phyloP scores from a whole-genome alignment of 2,329 filamentous ascomycete species.

The Magnaporthiopsis incrustans region DNA sequence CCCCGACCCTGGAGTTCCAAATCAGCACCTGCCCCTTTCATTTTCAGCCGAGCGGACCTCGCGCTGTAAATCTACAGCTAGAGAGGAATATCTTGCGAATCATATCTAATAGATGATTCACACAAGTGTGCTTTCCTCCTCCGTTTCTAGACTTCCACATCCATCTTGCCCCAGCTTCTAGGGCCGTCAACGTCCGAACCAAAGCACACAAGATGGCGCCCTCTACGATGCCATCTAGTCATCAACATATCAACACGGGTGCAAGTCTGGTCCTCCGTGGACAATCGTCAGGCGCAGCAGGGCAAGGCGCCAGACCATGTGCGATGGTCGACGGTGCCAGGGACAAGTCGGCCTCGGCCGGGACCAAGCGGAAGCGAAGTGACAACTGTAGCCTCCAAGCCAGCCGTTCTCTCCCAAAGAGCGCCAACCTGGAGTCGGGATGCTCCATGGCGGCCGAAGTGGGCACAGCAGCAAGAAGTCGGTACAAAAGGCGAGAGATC shows the following conservation, averaged over 20 bases:
- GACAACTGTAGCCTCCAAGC: not conserved
- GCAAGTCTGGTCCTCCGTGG: not conserved
- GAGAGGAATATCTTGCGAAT: not conserved
- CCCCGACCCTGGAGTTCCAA: not conserved
- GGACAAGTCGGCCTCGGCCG: not conserved
- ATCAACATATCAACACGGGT: not conserved
- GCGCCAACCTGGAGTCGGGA: not conserved
- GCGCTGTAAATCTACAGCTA: not conserved
- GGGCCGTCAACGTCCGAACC: not conserved
- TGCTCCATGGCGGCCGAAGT: not conserved
- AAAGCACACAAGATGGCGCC: not conserved
- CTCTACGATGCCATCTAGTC: not conserved
- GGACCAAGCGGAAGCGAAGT: not conserved
- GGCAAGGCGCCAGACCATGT: too few species aligned
- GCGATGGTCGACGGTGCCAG: not conserved
- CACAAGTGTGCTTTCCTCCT: too few species aligned
- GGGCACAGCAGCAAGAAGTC: not conserved
- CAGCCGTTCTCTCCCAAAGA: not conserved
- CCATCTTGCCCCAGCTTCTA: too few species aligned
- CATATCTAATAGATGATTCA: too few species aligned
- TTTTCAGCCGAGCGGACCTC: not conserved
- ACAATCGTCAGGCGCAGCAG: not conserved
- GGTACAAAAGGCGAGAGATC: not conserved
- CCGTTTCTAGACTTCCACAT: too few species aligned
- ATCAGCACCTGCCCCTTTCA: not conserved